Evolutionary conservation across 768 basidiomycete genomes (phyloP).

Genomic region (Pisolithus sp.): DNA sequence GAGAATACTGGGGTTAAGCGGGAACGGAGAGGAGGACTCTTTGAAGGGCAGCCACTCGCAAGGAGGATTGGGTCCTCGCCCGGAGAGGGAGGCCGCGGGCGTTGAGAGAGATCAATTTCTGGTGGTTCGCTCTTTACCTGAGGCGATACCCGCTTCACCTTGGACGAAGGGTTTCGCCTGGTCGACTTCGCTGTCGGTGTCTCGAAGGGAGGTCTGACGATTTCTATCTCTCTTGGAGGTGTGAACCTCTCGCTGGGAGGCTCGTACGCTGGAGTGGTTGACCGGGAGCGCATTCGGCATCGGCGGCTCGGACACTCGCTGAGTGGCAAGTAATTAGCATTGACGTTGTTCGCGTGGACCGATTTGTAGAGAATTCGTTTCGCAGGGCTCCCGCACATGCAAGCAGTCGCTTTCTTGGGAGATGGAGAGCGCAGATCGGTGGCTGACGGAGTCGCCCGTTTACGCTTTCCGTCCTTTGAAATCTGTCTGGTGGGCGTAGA

Average conservation of each 20-base stretch:
- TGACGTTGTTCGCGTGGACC: constrained; percentile 42
- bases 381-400: constrained; percentile 17
- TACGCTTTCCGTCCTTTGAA: not conserved
- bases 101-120: constrained; percentile 49
- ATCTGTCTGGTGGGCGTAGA: not conserved
- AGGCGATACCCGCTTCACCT: constrained; percentile 13
- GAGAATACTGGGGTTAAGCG: constrained; percentile 34
- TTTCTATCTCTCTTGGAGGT: constrained; percentile 57
- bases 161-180: constrained; percentile 29
- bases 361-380: constrained; percentile 29
- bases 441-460: not conserved
- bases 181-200: constrained; percentile 29
- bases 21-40: constrained; percentile 19
- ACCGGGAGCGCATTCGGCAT: constrained; percentile 30
- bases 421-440: constrained; percentile 12
- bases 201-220: constrained; percentile 31
- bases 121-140: constrained; percentile 61
- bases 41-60: constrained; percentile 34
- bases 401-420: constrained; percentile 16
- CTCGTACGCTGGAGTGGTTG: constrained; percentile 56
- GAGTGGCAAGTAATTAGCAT: constrained; percentile 43
- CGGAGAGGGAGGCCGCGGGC: constrained; percentile 66
- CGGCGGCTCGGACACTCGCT: constrained; percentile 20
- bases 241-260: constrained; percentile 65
- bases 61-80: constrained; percentile 71